phyloP scores from a whole-genome alignment of 805 yeast genomes.

The Barnettozyma siamensis region DNA sequence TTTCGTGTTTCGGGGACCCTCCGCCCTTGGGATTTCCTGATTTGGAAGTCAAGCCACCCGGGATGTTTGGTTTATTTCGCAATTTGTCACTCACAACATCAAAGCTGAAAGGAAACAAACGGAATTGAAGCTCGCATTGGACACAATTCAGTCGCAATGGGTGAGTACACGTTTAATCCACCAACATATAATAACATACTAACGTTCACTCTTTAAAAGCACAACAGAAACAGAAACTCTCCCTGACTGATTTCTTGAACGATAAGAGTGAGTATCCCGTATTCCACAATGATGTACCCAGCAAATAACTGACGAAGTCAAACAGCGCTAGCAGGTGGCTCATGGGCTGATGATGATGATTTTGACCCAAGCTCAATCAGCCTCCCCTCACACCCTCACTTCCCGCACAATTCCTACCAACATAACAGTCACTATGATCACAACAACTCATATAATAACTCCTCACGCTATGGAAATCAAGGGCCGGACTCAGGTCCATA shows the following conservation, averaged over 20 bases:
- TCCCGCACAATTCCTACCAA: constrained; percentile 6
- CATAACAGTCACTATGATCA: constrained; percentile 5
- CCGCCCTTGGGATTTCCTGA: constrained; percentile 1
- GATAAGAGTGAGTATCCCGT: constrained; percentile 20
- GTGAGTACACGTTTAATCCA: background rate
- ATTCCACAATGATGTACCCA: no score
- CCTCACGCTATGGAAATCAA: background rate
- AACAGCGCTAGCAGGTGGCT: constrained; percentile 34
- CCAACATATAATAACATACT: no score
- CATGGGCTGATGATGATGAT: constrained; percentile 66
- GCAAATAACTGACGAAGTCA: constrained; percentile 4
- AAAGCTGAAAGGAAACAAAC: no score
- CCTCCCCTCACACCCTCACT: constrained; percentile 30
- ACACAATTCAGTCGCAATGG: background rate
- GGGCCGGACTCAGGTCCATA: constrained; percentile 44
- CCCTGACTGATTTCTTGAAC: constrained; percentile 21
- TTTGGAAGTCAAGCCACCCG: constrained; percentile 13
- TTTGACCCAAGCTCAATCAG: constrained; percentile 58
- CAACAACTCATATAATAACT: background rate
- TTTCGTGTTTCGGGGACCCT: no score
- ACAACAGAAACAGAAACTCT: constrained; percentile 22
- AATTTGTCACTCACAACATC: no score
- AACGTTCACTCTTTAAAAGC: background rate
- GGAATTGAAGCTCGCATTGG: no score
- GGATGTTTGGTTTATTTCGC: background rate